Conservation (phyloP, 768 basidiomycete genomes). For the Pholiota conissans region DNA sequence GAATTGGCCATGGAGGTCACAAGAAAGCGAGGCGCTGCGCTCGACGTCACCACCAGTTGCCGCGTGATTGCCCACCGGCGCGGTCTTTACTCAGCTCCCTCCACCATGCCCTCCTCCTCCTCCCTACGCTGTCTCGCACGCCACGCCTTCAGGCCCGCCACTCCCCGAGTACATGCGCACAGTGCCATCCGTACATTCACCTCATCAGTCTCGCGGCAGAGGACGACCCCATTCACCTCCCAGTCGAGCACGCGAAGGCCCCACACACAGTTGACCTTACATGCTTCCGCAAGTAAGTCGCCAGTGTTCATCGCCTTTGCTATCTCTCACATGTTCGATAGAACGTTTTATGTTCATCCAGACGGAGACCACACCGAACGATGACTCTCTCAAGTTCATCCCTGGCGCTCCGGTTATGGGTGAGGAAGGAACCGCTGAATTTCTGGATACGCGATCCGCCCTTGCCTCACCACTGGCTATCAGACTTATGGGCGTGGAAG, state of each 20-base stretch:
- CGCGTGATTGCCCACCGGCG: not conserved
- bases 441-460: slow-evolving; percentile 85
- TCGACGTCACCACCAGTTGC: not conserved
- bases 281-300: slow-evolving; percentile 15
- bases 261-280: slow-evolving; percentile 3
- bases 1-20: not conserved
- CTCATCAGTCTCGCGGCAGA: slow-evolving; percentile 9
- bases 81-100: slow-evolving; percentile 5
- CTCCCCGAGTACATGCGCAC: slow-evolving; percentile 10
- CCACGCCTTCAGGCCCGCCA: slow-evolving; percentile 10
- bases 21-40: not conserved
- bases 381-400: slow-evolving; percentile 97
- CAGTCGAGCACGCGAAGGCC: slow-evolving; percentile 10
- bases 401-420: slow-evolving; percentile 90
- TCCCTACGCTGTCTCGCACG: slow-evolving; percentile 21
- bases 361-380: slow-evolving; percentile 96
- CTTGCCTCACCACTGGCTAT: slow-evolving; percentile 93
- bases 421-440: slow-evolving; percentile 88
- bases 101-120: slow-evolving; percentile 23
- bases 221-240: slow-evolving; percentile 8
- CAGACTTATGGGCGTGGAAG: slow-evolving; percentile 92
- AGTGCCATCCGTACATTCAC: slow-evolving; percentile 12
- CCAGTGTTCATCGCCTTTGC: not conserved
- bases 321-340: slow-evolving; percentile 24
- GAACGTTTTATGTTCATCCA: slow-evolving; percentile 97